phyloP scores from a whole-genome alignment of 179 eudicot species.

The Dionaea muscipula region DNA sequence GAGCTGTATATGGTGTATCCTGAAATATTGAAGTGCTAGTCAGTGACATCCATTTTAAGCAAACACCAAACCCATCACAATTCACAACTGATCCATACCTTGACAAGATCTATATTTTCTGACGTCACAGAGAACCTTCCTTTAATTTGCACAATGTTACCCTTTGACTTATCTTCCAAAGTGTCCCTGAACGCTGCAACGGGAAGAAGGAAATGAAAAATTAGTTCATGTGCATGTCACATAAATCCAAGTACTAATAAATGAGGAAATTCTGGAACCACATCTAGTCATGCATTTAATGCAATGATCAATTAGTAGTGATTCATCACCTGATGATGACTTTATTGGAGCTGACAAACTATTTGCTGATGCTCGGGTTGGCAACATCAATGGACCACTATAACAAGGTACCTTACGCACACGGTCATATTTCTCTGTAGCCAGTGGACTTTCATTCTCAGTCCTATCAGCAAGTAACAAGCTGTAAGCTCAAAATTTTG shows the following conservation, averaged over 20 bases:
- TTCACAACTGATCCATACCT: constrained; percentile 37
- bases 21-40: constrained; percentile 22
- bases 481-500: not conserved
- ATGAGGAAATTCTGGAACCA: constrained; percentile 4
- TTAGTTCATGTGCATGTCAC: not conserved
- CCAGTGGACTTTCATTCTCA: constrained; percentile 52
- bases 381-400: constrained; percentile 88
- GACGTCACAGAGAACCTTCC: constrained; percentile 97
- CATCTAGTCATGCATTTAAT: not conserved
- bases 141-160: constrained; percentile 86
- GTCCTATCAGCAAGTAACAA: constrained; percentile 23
- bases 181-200: constrained; percentile 69
- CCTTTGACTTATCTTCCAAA: constrained; percentile 78
- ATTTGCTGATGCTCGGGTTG: constrained; percentile 89
- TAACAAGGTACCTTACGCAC: constrained; percentile 73
- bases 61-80: constrained; percentile 7
- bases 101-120: constrained; percentile 79
- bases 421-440: constrained; percentile 33
- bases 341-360: constrained; percentile 97
- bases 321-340: constrained; percentile 65
- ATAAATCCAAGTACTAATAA: not conserved
- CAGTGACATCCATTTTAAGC: constrained; percentile 17
- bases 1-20: constrained; percentile 62
- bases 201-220: constrained; percentile 11
- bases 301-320: not conserved